Evolutionary conservation across 345 rosid species (phyloP), one percentile per base, ranked within the genome.

Genomic region (Citrus reticulata): DNA sequence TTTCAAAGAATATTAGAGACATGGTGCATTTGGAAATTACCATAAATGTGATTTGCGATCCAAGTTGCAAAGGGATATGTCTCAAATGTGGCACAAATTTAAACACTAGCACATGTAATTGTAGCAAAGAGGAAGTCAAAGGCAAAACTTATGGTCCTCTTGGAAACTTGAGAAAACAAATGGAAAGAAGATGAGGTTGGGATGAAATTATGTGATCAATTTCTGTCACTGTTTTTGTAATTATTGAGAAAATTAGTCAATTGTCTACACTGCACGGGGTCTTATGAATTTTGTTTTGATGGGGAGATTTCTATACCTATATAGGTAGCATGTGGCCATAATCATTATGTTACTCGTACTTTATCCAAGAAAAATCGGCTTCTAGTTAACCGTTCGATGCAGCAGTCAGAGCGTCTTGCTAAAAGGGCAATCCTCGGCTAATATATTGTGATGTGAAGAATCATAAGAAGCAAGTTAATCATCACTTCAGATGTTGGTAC

Each of bases 1-100:
- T 95, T 55, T 95, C 97, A 7, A 92, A 93, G 89, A 82, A 91
- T 85, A 78, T 93, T 73, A 86, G 98, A 82, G 99, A 93, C 86
- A 55, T 87, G 84, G 88, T 95, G 77, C 98, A 93, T 78, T 70
- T 95, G 75, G 98, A 95, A 75, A 90, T 92, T 71, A 89, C 91
- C 66, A 84, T 90, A 22, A 84, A 83, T 14, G 96, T 90, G 0
- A 68, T 95, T 40, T 95, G 99, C 1, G 87, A 90, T 81, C 82
- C 93, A 73, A 82, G 70, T 6, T 93, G 99, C 89, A 91, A 88
- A 85, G 98, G 99, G 68, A 20, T 90, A 55, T 95, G 98, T 80
- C 88, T 91, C 70, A 82, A 86, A 67, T 95, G 99, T 11, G 99
- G 97, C 55, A 86, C 92, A 19, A 88, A 92, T 85, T 77, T 90